phyloP scores from a whole-genome alignment of 768 basidiomycete species.

The Chiua virens region DNA sequence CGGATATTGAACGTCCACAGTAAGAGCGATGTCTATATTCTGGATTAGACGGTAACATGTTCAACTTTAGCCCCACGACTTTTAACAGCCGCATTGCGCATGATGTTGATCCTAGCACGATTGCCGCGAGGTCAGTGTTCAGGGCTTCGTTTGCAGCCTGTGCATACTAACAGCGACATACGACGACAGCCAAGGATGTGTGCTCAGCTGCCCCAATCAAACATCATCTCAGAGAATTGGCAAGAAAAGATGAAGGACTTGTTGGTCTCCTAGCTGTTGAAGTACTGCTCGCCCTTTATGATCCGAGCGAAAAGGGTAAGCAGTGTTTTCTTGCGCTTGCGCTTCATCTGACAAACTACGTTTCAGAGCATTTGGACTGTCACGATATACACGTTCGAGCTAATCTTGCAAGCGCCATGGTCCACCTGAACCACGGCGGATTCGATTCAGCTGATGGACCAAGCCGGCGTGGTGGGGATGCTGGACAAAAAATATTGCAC shows the following conservation, averaged over 20 bases:
- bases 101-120: constrained; percentile 8
- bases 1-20: constrained; percentile 8
- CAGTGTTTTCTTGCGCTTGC: neutral
- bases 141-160: neutral
- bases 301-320: constrained; percentile 2
- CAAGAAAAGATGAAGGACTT: constrained; percentile 1
- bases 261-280: constrained; percentile 23
- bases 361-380: constrained; percentile 8
- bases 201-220: constrained; percentile 4
- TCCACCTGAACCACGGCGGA: neutral
- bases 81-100: constrained; percentile 13
- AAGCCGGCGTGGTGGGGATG: neutral
- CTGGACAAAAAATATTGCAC: constrained; percentile 1
- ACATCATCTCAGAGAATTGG: constrained; percentile 12
- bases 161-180: neutral
- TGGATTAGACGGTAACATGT: neutral
- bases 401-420: constrained; percentile 15
- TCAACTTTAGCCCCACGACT: constrained; percentile 2
- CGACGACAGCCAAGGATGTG: neutral
- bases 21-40: neutral
- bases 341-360: neutral
- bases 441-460: neutral
- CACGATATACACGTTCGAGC: constrained; percentile 6
- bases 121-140: neutral
- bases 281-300: constrained; percentile 9